A percentile compares a stretch with the other conserved stretches of the same genome.
These are phyloP conservation scores for Candida mesenterica DNA, from an alignment of 1,139 yeast species.

Conservation along the genomic window DNA sequence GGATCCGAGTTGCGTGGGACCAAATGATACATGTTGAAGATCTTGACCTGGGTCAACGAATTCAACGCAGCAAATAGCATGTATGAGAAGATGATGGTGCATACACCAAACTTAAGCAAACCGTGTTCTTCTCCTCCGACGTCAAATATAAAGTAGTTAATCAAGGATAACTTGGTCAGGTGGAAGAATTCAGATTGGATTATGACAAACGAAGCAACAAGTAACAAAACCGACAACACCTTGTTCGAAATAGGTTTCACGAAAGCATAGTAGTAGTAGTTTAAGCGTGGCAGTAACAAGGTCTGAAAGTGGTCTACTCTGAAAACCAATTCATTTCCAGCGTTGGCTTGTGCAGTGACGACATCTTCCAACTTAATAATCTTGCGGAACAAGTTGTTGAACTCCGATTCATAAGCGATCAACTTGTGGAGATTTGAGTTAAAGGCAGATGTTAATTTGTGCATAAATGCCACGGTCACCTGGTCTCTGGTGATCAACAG, in stretches of 20 bases:
- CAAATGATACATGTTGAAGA: conserved; percentile 75
- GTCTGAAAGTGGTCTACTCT: conserved; percentile 21
- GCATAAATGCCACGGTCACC: conserved; percentile 34
- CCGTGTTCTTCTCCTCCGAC: conserved; percentile 17
- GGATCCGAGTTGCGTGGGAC: conserved; percentile 70
- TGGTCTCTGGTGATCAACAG: conserved; percentile 34
- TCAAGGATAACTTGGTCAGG: conserved; percentile 61
- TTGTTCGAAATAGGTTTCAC: conserved; percentile 49
- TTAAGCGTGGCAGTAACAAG: conserved; percentile 27
- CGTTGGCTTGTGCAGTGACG: conserved; percentile 29
- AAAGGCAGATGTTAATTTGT: conserved; percentile 36
- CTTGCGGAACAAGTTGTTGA: conserved; percentile 30
- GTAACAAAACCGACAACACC: conserved; percentile 38
- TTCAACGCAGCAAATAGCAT: conserved; percentile 67
- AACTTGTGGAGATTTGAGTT: conserved; percentile 38
- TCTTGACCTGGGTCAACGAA: conserved; percentile 63
- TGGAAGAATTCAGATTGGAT: conserved; percentile 76
- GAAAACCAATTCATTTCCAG: conserved; percentile 23
- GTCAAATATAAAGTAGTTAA: conserved; percentile 46
- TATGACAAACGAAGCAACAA: conserved; percentile 45
- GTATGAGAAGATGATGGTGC: conserved; percentile 51
- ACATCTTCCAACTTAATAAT: conserved; percentile 44
- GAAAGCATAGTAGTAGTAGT: conserved; percentile 38
- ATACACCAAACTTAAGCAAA: conserved; percentile 34
- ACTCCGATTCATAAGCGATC: conserved; percentile 44